These are phyloP conservation scores for Naegleria fowleri DNA, from an alignment of 208 protist genomes.

Conservation along the genomic window DNA sequence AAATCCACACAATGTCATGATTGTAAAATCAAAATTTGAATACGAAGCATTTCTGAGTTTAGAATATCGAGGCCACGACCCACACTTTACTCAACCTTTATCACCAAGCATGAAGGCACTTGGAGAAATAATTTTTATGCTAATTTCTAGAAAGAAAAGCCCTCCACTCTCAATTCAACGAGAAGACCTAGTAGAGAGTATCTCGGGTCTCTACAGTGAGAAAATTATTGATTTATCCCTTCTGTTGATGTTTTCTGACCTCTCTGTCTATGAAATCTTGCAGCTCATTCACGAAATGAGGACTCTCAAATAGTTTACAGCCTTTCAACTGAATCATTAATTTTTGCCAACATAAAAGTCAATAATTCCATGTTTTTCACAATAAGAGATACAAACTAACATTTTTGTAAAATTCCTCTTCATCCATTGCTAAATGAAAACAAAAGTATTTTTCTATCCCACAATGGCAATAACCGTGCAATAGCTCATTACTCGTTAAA, in stretches of 20 bases:
- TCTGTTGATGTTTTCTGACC: background rate
- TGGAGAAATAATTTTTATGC: background rate
- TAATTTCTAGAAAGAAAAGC: background rate
- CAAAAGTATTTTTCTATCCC: too few species aligned
- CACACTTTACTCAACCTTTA: background rate
- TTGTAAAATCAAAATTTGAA: background rate
- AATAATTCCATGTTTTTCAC: too few species aligned
- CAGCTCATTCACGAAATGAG: background rate
- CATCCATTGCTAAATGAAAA: too few species aligned
- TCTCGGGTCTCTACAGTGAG: background rate
- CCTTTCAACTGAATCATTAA: too few species aligned
- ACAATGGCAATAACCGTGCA: too few species aligned
- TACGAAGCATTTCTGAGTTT: background rate
- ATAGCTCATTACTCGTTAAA: too few species aligned
- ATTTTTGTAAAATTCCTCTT: too few species aligned
- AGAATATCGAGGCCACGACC: background rate
- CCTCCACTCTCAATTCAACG: background rate
- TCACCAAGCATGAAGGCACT: background rate
- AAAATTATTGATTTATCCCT: background rate
- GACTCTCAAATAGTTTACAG: too few species aligned
- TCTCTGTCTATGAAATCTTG: background rate
- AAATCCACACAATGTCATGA: background rate
- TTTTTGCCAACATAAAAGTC: too few species aligned
- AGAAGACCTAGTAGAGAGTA: background rate
- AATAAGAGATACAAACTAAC: too few species aligned